These are phyloP conservation scores for Neonectria ditissima DNA, from an alignment of 2,329 filamentous ascomycete genomes.

Conservation along the genomic window DNA sequence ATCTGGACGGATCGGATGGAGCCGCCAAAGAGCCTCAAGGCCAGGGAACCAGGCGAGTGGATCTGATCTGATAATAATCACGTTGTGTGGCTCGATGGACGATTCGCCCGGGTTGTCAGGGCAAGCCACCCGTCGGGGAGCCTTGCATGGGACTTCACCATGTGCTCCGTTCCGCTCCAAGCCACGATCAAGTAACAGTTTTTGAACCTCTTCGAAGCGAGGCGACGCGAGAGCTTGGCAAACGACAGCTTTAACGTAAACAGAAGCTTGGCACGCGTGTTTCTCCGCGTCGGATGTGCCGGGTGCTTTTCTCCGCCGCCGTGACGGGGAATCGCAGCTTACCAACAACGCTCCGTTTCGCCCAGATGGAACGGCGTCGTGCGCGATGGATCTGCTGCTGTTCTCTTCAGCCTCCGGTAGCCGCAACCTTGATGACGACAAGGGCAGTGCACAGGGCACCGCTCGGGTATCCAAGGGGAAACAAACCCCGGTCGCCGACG, in stretches of 20 bases:
- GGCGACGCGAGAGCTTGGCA: background rate
- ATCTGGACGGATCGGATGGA: slow-evolving; percentile 39
- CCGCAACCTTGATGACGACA: slow-evolving; percentile 14
- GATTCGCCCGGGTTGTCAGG: slow-evolving; percentile 25
- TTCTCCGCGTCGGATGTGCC: background rate
- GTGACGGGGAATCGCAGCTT: background rate
- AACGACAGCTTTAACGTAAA: background rate
- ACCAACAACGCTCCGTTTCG: slow-evolving; percentile 14
- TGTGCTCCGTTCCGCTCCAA: slow-evolving; percentile 7
- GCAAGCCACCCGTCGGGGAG: slow-evolving; percentile 33
- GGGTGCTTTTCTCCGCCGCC: background rate
- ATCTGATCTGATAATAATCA: slow-evolving; percentile 41
- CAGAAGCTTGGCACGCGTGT: background rate
- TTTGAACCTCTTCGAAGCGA: background rate
- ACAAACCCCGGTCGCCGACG: background rate
- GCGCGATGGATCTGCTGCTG: slow-evolving; percentile 1
- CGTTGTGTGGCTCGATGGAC: slow-evolving; percentile 31
- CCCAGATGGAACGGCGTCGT: slow-evolving; percentile 3
- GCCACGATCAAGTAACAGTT: background rate
- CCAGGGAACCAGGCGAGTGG: slow-evolving; percentile 30
- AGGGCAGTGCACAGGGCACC: slow-evolving; percentile 7
- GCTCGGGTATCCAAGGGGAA: slow-evolving; percentile 8
- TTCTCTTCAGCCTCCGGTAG: slow-evolving; percentile 18
- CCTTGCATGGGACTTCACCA: slow-evolving; percentile 6
- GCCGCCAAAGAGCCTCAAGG: slow-evolving; percentile 33